Conservation (phyloP, 768 basidiomycete genomes). For the Phlebiopsis flavidoalba region DNA sequence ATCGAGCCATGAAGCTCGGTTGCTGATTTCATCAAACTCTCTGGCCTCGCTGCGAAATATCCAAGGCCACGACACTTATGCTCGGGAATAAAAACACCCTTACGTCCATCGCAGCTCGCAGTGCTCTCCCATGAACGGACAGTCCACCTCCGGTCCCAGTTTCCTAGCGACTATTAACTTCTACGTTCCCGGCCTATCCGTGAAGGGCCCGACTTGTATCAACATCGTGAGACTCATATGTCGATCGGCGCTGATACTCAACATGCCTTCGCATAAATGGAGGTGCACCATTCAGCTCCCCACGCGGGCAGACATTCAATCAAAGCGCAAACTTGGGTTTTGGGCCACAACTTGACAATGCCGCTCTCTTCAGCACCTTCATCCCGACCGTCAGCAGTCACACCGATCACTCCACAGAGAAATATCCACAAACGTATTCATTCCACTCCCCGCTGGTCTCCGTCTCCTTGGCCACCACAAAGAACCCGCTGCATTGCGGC, state of each 20-base stretch:
- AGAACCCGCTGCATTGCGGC: slow-evolving; percentile 15
- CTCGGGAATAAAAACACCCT: neutral
- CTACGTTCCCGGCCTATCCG: slow-evolving; percentile 11
- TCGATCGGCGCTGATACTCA: slow-evolving; percentile 11
- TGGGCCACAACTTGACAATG: slow-evolving; percentile 10
- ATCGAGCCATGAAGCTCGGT: neutral
- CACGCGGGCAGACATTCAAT: slow-evolving; percentile 18
- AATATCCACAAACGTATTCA: slow-evolving; percentile 17
- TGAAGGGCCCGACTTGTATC: slow-evolving; percentile 12
- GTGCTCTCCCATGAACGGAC: slow-evolving; percentile 2
- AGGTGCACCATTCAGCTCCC: slow-evolving; percentile 12
- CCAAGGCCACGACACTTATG: neutral
- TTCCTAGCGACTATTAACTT: slow-evolving; percentile 12
- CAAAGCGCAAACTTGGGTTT: slow-evolving; percentile 11
- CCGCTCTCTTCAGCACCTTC: slow-evolving; percentile 18
- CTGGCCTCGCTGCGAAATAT: neutral
- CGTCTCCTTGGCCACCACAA: slow-evolving; percentile 19
- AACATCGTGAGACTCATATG: slow-evolving; percentile 19
- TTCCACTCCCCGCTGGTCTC: slow-evolving; percentile 9
- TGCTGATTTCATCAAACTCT: neutral
- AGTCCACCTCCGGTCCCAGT: slow-evolving; percentile 7
- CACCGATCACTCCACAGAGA: slow-evolving; percentile 4
- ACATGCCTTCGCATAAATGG: slow-evolving; percentile 15
- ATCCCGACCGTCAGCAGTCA: slow-evolving; percentile 18
- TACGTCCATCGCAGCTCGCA: neutral